A percentile compares a stretch with the other conserved stretches of the same genome.
Evolutionary conservation across 257 asterid genomes (phyloP).

Genomic region (Solanum pinnatisectum): DNA sequence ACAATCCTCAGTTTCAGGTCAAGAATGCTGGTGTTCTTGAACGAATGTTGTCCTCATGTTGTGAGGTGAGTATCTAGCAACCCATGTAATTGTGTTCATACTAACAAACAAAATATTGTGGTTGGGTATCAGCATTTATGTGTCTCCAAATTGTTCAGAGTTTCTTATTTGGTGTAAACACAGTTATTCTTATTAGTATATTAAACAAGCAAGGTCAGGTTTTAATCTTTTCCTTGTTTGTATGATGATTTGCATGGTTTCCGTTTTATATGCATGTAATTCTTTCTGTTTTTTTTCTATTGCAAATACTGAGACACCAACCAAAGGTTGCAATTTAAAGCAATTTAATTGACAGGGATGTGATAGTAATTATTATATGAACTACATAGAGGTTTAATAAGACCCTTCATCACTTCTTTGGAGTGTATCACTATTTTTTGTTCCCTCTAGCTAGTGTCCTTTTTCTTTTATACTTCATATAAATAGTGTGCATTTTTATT

Average conservation of each 20-base stretch:
- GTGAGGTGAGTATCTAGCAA: conserved; percentile 50
- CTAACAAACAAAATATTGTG: neutral
- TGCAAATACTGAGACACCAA: neutral
- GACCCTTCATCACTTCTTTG: neutral
- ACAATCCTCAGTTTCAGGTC: conserved; percentile 38
- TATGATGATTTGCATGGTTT: neutral
- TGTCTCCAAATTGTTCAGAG: neutral
- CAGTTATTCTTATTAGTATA: neutral
- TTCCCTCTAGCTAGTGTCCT: neutral
- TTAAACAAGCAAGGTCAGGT: neutral
- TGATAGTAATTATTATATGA: neutral
- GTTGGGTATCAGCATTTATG: neutral
- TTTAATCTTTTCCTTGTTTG: neutral
- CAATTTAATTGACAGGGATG: neutral
- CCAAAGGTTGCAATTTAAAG: neutral
- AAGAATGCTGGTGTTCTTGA: conserved; percentile 54
- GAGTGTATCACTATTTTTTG: neutral
- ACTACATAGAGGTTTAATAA: neutral
- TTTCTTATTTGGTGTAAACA: neutral
- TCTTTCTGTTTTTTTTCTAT: too few species aligned
- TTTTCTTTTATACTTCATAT: neutral
- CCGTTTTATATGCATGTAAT: neutral
- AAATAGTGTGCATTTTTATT: neutral
- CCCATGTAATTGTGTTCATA: neutral
- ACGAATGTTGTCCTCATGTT: conserved; percentile 57